A percentile compares a stretch with the other conserved stretches of the same genome.
Evolutionary conservation across 1,284 basidiomycete species (phyloP).

Genomic region (Vanrija sp.): DNA sequence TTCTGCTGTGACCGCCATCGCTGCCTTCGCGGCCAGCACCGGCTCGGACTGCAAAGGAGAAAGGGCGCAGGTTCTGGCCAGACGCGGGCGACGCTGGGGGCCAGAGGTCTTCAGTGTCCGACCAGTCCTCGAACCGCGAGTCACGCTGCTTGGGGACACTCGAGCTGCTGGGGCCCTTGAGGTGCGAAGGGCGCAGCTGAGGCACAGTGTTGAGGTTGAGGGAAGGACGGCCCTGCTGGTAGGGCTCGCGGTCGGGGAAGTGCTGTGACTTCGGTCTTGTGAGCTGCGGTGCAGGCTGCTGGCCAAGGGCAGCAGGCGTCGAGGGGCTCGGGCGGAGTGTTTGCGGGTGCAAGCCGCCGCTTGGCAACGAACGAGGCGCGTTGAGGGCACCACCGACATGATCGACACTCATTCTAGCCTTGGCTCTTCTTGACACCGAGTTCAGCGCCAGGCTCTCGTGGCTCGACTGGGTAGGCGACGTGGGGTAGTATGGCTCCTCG

Average conservation of each 20-base stretch:
- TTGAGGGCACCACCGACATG: no score
- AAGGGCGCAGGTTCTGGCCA: slow-evolving; percentile 35
- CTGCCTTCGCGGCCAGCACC: slow-evolving; percentile 34
- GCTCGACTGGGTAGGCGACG: slow-evolving; percentile 19
- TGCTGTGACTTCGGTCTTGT: slow-evolving; percentile 39
- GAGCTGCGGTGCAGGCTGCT: slow-evolving; percentile 8
- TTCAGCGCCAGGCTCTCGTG: slow-evolving; percentile 15
- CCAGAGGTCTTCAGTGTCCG: slow-evolving; percentile 38
- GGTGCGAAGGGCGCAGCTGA: slow-evolving; percentile 8
- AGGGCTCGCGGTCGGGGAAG: slow-evolving; percentile 29
- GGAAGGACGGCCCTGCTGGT: neutral
- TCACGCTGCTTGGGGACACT: slow-evolving; percentile 14
- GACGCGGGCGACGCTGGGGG: slow-evolving; percentile 26
- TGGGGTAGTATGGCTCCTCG: slow-evolving; percentile 22
- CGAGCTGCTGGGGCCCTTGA: slow-evolving; percentile 12
- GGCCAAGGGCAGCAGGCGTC: slow-evolving; percentile 34
- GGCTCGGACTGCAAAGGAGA: slow-evolving; percentile 47
- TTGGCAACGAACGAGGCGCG: neutral
- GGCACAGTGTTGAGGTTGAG: slow-evolving; percentile 2
- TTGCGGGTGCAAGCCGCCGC: neutral
- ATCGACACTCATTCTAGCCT: no score
- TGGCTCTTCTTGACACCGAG: neutral
- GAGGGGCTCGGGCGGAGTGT: slow-evolving; percentile 37
- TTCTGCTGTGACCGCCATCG: slow-evolving; percentile 24
- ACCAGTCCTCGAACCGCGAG: slow-evolving; percentile 15